Base-by-base conservation (phyloP, 345 rosid genomes). In the Euphorbia tirucalli region DNA sequence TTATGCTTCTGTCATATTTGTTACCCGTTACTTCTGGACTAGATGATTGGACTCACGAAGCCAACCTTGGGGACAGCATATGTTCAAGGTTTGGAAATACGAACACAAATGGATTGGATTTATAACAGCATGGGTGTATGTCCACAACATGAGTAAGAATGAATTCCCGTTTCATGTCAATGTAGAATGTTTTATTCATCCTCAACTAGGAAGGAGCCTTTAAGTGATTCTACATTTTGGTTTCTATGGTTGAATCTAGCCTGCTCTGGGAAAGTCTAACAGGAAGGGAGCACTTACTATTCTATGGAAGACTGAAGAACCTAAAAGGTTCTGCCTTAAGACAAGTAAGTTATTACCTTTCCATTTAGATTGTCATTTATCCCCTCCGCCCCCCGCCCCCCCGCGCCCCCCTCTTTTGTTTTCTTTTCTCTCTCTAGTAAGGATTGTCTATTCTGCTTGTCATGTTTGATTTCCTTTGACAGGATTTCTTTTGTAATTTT, bases 291-390 rank as follows among this genome's bases (percentile, higher is more conserved):
- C 97, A 94, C 81, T 84, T 92, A 16, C 74, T 92, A 30, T 94
- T 94, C 81, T 94, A 94, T 27, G 98, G 98, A n/a, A 90, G 98
- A 76, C 95, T 94, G 1, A 94, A 94, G 84, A 92, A 92, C 79
- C 97, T 92, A 35, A 87, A 80, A 78, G 98, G 97, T 74, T 66
- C 86, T 70, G 87, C 69, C 54, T 85, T 94, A 71, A 77, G n/a
- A 31, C 82, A 79, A 54, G 97, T 92, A 82, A 74, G 88, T 68
- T 44, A 21, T 30, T 49, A 18, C n/a, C n/a, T n/a, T n/a, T n/a
- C n/a, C n/a, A n/a, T n/a, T n/a, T n/a, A n/a, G n/a, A n/a, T n/a
- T n/a, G n/a, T n/a, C n/a, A n/a, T n/a, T n/a, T n/a, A n/a, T n/a
- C n/a, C n/a, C n/a, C n/a, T n/a, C n/a, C n/a, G n/a, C n/a, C n/a